Percentiles rank a stretch among this genome's conserved stretches.
Conservation (phyloP, 352 stramenopile species). For the Globisporangium orthogonon region DNA sequence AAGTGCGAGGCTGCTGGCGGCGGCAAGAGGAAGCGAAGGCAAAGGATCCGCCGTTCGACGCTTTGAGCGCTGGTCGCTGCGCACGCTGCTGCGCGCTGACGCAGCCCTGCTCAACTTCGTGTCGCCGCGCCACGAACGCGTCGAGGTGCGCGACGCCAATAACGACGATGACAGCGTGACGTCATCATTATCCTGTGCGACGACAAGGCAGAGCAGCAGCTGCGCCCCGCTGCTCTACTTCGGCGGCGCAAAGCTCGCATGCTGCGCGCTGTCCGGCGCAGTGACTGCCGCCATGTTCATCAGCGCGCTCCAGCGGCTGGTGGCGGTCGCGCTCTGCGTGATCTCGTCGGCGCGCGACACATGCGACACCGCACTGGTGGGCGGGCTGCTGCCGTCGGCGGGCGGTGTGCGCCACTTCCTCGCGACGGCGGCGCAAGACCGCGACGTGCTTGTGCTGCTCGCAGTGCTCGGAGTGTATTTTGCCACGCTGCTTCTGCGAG, state of each 20-base stretch:
- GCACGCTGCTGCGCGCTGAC: conserved; percentile 30
- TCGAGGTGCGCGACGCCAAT: conserved; percentile 45
- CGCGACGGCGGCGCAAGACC: conserved; percentile 13
- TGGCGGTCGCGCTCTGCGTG: conserved; percentile 14
- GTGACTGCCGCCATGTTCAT: conserved; percentile 37
- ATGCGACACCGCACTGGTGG: conserved; percentile 2
- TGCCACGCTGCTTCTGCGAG: conserved; percentile 39
- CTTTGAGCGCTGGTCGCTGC: conserved; percentile 26
- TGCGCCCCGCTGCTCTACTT: conserved; percentile 46
- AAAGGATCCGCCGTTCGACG: conserved; percentile 6
- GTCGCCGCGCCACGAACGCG: conserved; percentile 27
- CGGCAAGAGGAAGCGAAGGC: conserved; percentile 17
- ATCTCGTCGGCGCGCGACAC: conserved; percentile 3
- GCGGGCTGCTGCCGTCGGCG: too few species aligned
- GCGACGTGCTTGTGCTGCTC: conserved; percentile 39
- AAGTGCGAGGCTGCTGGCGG: conserved; percentile 18
- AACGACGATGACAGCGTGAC: conserved; percentile 30
- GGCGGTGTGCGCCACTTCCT: conserved; percentile 3
- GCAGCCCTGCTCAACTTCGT: conserved; percentile 59
- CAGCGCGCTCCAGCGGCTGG: conserved; percentile 36
- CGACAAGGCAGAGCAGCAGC: conserved; percentile 3
- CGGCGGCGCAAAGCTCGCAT: conserved; percentile 39
- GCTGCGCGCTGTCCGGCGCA: conserved; percentile 32
- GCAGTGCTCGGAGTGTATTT: conserved; percentile 40
- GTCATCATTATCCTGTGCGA: conserved; percentile 12